Evolutionary conservation across 371 early-diverging fungal species (phyloP).

Genomic region (Haplosporangium sp.): DNA sequence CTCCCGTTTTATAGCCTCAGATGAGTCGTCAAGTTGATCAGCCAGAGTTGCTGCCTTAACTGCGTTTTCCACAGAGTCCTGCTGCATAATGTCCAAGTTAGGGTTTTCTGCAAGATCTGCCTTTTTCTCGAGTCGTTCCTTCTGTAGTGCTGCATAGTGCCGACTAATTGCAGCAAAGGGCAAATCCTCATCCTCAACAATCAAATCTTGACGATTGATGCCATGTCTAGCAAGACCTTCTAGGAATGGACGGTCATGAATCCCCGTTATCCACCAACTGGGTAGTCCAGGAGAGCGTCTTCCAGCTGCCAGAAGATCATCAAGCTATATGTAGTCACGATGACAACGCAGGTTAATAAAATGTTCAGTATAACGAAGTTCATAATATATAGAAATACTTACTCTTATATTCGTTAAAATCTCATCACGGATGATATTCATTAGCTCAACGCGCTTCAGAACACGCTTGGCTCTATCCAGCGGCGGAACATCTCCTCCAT

Average conservation of each 20-base stretch:
- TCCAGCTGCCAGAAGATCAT: slow-evolving; percentile 41
- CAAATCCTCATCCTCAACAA: slow-evolving; percentile 74
- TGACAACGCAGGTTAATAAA: background rate
- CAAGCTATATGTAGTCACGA: slow-evolving; percentile 17
- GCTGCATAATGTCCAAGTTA: slow-evolving; percentile 4
- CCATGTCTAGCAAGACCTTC: slow-evolving; percentile 81
- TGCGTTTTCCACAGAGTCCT: slow-evolving; percentile 16
- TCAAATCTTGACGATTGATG: slow-evolving; percentile 73
- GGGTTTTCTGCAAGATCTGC: background rate
- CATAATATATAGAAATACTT: background rate
- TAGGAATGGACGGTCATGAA: slow-evolving; percentile 78
- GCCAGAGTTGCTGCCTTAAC: slow-evolving; percentile 16
- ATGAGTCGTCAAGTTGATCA: slow-evolving; percentile 5
- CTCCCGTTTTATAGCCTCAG: background rate
- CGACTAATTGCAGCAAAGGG: slow-evolving; percentile 63
- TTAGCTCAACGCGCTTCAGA: slow-evolving; percentile 77
- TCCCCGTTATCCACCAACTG: slow-evolving; percentile 79
- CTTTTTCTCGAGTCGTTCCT: slow-evolving; percentile 29
- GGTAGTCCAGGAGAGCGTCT: slow-evolving; percentile 43
- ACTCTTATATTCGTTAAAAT: slow-evolving; percentile 65
- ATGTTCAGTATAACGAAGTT: background rate
- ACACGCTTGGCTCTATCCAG: slow-evolving; percentile 80
- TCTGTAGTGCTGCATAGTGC: slow-evolving; percentile 18
- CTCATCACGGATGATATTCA: slow-evolving; percentile 76
- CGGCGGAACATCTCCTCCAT: slow-evolving; percentile 64